A percentile compares a stretch with the other conserved stretches of the same genome.
Evolutionary conservation across 1,284 basidiomycete genomes (phyloP).

Genomic region (Gymnopus androsaceus): DNA sequence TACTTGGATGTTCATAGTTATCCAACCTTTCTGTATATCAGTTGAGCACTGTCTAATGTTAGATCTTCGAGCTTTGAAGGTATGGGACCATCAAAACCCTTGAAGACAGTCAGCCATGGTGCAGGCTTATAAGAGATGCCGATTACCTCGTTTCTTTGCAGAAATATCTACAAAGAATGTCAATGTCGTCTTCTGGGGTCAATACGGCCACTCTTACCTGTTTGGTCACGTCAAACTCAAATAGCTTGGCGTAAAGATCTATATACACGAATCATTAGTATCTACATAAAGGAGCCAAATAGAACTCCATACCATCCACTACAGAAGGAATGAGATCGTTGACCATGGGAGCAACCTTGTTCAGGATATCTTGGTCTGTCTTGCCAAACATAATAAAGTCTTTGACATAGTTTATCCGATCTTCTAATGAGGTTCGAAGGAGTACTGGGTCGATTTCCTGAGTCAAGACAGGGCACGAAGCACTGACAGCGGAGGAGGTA

Average conservation of each 20-base stretch:
- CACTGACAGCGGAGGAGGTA: too few species aligned
- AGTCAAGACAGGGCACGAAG: not conserved
- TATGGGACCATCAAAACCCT: constrained; percentile 37
- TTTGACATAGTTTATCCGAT: constrained; percentile 36
- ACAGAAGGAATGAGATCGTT: constrained; percentile 43
- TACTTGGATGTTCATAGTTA: constrained; percentile 2
- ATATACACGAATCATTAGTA: too few species aligned
- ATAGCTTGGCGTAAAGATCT: constrained; percentile 48
- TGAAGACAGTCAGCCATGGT: constrained; percentile 17
- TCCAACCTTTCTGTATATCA: constrained; percentile 47
- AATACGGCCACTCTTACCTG: constrained; percentile 35
- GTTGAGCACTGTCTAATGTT: constrained; percentile 44
- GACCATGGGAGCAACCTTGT: constrained; percentile 41
- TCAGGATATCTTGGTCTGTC: constrained; percentile 43
- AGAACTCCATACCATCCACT: too few species aligned
- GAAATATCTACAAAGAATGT: constrained; percentile 25
- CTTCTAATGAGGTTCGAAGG: constrained; percentile 10
- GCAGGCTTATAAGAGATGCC: constrained; percentile 13
- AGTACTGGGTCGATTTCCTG: constrained; percentile 17
- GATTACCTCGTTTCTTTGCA: constrained; percentile 35
- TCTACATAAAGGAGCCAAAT: too few species aligned
- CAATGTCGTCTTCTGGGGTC: constrained; percentile 21
- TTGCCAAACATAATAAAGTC: constrained; percentile 46
- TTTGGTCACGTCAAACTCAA: constrained; percentile 50
- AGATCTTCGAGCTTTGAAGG: constrained; percentile 43